A percentile compares a stretch with the other conserved stretches of the same genome.
Conservation (phyloP, 768 basidiomycete genomes). For the Leucocoprinus sp. region DNA sequence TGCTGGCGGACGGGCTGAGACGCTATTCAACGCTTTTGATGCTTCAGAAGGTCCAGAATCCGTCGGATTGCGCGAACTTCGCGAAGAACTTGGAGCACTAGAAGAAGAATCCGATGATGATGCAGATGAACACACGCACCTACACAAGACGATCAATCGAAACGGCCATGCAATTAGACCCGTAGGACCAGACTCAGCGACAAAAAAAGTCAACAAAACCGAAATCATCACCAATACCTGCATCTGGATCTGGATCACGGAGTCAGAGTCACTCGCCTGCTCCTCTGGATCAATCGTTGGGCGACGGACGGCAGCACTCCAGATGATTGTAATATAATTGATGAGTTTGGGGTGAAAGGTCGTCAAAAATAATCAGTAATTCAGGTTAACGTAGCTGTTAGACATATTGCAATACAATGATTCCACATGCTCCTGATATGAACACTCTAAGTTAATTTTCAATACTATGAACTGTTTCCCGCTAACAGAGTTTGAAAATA, state of each 20-base stretch:
- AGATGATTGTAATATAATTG: constrained; percentile 11
- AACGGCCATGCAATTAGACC: constrained; percentile 7
- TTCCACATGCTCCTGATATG: too few species aligned
- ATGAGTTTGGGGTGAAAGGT: too few species aligned
- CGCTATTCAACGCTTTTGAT: constrained; percentile 74
- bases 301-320: constrained; percentile 30
- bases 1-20: constrained; percentile 27
- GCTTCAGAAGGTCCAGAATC: constrained; percentile 30
- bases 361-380: constrained; percentile 1
- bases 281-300: constrained; percentile 25
- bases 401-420: too few species aligned
- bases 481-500: constrained; percentile 6
- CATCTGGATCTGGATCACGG: constrained; percentile 32
- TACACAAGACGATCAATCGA: constrained; percentile 18
- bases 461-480: too few species aligned
- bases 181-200: constrained; percentile 13
- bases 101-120: constrained; percentile 48
- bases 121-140: constrained; percentile 37
- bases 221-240: constrained; percentile 27
- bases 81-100: constrained; percentile 65
- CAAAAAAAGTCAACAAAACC: constrained; percentile 16
- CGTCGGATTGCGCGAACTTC: constrained; percentile 53
- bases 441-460: too few species aligned
- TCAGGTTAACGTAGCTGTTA: too few species aligned
- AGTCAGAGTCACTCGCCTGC: constrained; percentile 49